Conservation (phyloP, 306 rosid species). For the Citrullus amarus region DNA sequence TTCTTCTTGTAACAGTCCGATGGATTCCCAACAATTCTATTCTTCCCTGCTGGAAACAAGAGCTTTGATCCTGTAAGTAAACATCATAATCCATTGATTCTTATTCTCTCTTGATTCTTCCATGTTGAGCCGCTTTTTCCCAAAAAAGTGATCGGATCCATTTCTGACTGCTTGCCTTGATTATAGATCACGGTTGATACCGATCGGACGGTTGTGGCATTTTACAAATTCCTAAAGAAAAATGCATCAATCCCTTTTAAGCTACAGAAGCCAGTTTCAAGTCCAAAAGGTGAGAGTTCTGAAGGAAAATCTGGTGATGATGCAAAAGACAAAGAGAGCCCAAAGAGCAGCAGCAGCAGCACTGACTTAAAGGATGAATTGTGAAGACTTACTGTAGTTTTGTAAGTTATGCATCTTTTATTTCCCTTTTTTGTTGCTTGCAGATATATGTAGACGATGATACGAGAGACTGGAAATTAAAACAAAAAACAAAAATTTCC, state of each 20-base stretch:
- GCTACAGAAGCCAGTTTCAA: conserved; percentile 68
- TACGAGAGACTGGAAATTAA: neutral
- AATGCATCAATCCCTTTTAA: conserved; percentile 95
- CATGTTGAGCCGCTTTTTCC: neutral
- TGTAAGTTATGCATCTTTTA: conserved; percentile 11
- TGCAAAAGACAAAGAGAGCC: conserved; percentile 39
- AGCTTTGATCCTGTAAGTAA: conserved; percentile 55
- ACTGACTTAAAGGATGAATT: conserved; percentile 64
- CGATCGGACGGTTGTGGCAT: conserved; percentile 93
- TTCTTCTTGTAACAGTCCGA: conserved; percentile 27
- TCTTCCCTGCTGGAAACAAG: conserved; percentile 62
- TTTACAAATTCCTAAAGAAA: conserved; percentile 84
- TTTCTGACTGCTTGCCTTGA: conserved; percentile 14
- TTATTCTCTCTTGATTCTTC: neutral
- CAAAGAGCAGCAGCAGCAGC: conserved; percentile 26
- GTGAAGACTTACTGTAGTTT: conserved; percentile 20
- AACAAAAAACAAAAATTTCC: too few relatives aligned
- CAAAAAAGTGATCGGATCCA: neutral
- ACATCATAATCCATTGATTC: neutral
- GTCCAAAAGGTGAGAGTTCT: conserved; percentile 30
- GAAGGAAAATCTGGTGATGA: conserved; percentile 32
- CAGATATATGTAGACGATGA: neutral
- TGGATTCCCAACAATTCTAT: conserved; percentile 50
- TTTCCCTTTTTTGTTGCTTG: neutral
- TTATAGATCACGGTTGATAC: conserved; percentile 67